Percentiles rank a stretch among this genome's conserved stretches.
phyloP scores from a whole-genome alignment of 2,329 filamentous ascomycete species.

The Myriosclerotinia duriaeana region DNA sequence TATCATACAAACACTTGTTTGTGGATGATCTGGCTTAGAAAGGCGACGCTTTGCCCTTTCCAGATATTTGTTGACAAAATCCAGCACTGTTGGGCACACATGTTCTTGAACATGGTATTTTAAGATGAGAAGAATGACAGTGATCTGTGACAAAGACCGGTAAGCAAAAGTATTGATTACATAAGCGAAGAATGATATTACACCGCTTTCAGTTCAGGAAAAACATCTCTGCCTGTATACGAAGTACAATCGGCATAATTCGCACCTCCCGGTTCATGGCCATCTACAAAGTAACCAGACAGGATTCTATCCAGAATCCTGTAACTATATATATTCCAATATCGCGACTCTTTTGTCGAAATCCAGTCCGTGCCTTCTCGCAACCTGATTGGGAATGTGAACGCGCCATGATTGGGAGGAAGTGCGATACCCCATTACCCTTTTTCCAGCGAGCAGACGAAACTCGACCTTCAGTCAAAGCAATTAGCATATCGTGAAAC shows the following conservation, averaged over 20 bases:
- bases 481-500: no score
- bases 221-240: not conserved
- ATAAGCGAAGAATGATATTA: not conserved
- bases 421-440: not conserved
- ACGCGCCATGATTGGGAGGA: not conserved
- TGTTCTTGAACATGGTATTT: no score
- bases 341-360: not conserved
- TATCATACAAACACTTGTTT: no score
- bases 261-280: not conserved
- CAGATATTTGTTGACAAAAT: no score
- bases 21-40: no score
- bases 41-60: no score
- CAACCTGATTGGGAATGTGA: not conserved
- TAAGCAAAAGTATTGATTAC: not conserved
- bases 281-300: not conserved
- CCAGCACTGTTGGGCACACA: no score
- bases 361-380: not conserved
- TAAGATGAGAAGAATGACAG: no score
- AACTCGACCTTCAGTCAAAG: not conserved
- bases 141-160: no score
- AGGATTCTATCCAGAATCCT: no score
- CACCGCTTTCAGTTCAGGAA: not conserved
- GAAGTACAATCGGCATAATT: no score
- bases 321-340: not conserved
- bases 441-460: no score